A percentile compares a stretch with the other conserved stretches of the same genome.
phyloP scores from a whole-genome alignment of 495 filamentous ascomycete genomes.

The Aspergillus nanangensis region DNA sequence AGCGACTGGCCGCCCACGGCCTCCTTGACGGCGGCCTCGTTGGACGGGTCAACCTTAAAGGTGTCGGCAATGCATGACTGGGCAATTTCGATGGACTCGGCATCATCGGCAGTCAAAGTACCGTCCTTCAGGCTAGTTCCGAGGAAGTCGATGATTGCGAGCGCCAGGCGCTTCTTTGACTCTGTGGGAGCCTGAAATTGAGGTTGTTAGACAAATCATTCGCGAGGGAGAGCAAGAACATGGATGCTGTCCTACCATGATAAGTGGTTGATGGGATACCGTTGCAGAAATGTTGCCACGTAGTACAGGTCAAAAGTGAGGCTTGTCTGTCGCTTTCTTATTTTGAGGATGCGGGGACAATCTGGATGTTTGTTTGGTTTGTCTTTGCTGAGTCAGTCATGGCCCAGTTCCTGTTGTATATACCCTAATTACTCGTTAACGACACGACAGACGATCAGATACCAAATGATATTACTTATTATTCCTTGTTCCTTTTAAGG shows the following conservation, averaged over 20 bases:
- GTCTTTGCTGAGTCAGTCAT: no score
- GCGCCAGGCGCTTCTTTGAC: constrained; percentile 92
- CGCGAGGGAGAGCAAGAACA: background rate
- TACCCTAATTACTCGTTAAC: no score
- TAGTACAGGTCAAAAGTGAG: background rate
- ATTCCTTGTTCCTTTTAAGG: no score
- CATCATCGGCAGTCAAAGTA: constrained; percentile 78
- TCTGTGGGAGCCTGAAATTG: constrained; percentile 47
- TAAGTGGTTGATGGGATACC: background rate
- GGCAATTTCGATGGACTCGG: constrained; percentile 88
- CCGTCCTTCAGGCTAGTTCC: constrained; percentile 80
- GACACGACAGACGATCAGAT: no score
- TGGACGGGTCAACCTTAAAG: constrained; percentile 85
- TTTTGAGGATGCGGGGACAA: background rate
- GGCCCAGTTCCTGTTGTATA: no score
- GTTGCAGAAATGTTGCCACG: background rate
- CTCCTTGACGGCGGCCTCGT: constrained; percentile 66
- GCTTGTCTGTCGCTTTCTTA: background rate
- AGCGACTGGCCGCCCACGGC: constrained; percentile 83
- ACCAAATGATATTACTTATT: no score
- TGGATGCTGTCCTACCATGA: constrained; percentile 3
- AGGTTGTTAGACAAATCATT: background rate
- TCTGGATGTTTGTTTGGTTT: background rate
- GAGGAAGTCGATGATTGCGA: constrained; percentile 96
- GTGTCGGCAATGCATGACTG: constrained; percentile 88